These are phyloP conservation scores for Rhizopogon vinicolor DNA, from an alignment of 768 basidiomycete genomes.

Conservation along the genomic window DNA sequence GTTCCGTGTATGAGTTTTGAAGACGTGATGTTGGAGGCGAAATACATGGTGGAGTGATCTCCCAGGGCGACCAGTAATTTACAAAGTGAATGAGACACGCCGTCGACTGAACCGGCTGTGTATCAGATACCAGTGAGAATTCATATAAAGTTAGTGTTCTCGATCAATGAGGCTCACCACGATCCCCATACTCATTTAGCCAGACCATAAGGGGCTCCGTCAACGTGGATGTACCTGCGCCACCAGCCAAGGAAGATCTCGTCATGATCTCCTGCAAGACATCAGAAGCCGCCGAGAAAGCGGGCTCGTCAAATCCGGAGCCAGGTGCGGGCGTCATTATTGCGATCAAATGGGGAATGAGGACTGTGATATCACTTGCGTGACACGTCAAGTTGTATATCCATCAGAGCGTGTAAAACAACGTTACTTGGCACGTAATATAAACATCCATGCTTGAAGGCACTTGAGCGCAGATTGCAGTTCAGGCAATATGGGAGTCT, in stretches of 20 bases:
- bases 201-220: constrained; percentile 87
- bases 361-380: constrained; percentile 59
- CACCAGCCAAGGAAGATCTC: constrained; percentile 67
- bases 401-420: background rate
- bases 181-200: constrained; percentile 52
- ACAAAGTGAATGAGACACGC: constrained; percentile 67
- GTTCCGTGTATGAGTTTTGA: constrained; percentile 30
- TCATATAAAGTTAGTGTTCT: constrained; percentile 32
- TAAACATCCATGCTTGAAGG: constrained; percentile 78
- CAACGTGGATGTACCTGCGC: constrained; percentile 61
- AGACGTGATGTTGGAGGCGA: constrained; percentile 65
- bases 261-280: constrained; percentile 76
- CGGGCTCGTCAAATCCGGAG: constrained; percentile 38
- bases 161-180: constrained; percentile 31
- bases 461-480: constrained; percentile 72
- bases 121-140: constrained; percentile 7
- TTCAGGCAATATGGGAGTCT: constrained; percentile 35
- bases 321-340: constrained; percentile 30
- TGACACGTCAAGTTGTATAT: constrained; percentile 1
- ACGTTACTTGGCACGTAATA: constrained; percentile 61
- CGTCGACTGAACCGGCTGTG: constrained; percentile 33
- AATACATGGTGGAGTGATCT: constrained; percentile 80
- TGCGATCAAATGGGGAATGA: constrained; percentile 63
- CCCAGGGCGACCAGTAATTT: constrained; percentile 79
- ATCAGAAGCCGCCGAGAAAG: constrained; percentile 64